Evolutionary conservation across 139 green algal genomes (phyloP).

Genomic region (Volvox africanus): DNA sequence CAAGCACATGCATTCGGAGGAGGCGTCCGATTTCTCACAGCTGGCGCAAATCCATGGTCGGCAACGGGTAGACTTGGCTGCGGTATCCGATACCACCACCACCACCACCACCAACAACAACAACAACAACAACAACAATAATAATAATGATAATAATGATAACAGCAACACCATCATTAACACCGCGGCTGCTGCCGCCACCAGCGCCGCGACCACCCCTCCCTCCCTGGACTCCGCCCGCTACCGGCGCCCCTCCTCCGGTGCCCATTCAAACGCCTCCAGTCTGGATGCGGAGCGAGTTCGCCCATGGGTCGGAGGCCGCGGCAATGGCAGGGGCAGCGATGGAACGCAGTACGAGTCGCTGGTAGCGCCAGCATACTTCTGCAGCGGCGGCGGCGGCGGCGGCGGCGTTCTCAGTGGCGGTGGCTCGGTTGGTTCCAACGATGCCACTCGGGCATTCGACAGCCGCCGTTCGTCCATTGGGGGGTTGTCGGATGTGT

Average conservation of each 20-base stretch:
- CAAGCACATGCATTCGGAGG: neutral
- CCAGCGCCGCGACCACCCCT: too few species aligned
- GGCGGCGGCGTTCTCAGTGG: too few species aligned
- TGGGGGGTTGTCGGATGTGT: neutral
- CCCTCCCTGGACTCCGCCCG: neutral
- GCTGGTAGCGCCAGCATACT: neutral
- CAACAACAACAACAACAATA: too few species aligned
- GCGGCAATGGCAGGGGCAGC: neutral
- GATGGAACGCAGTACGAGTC: neutral
- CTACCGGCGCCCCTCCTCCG: neutral
- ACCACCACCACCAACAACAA: too few species aligned
- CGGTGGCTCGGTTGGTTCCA: neutral
- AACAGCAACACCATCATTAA: too few species aligned
- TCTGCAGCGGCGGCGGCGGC: neutral
- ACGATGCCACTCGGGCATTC: neutral
- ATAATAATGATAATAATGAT: too few species aligned
- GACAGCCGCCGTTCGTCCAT: neutral
- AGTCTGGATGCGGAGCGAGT: conserved; percentile 6
- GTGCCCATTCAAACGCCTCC: neutral
- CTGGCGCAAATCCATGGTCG: neutral
- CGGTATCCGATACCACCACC: neutral
- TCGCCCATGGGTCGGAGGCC: neutral
- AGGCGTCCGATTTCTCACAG: neutral
- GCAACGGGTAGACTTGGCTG: neutral
- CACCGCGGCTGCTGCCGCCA: too few species aligned